Base-by-base conservation (phyloP, 306 rosid species). In the Macrotyloma uniflorum region DNA sequence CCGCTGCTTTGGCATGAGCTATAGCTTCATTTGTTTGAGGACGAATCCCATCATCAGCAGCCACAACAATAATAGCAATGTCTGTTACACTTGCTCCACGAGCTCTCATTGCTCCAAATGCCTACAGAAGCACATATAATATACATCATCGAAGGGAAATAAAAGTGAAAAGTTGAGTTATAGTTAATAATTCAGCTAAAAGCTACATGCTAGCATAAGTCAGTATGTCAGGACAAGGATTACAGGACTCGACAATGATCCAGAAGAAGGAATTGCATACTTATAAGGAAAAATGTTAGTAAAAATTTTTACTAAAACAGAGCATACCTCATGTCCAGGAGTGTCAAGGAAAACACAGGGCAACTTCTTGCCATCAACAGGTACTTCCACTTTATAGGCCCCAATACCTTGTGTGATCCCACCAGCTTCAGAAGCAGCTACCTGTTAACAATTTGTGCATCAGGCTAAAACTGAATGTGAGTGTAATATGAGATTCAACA, bases 41-140 rank as follows among this genome's bases (percentile, higher is more conserved):
- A 67, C 97, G 96, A 80, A 93, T 93, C 35, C 99, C 98, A 78
- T 95, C 99, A 84, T 95, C 99, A 55, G 98, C 99, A 78, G 99
- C 99, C 67, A 95, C 99, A 46, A 95, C 98, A 84, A 95, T 76
- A 67, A 95, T 88, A 62, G 91, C 98, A 80, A 95, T 93, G 81
- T 95, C 99, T 46, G 99, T 95, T 83, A 93, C 98, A 49, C 98
- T 93, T 76, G 99, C 93, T 74, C 99, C 99, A 72, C 99, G 98
- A 74, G 99, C 99, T 89, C 99, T 95, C 99, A 95, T 95, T 67
- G 99, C 99, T 79, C 99, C 99, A 87, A 95, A 95, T 49, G 99
- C 99, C 99, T 95, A 83, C 83, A 89, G 30, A 75, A 83, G 75
- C 8, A 28, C 78, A 82, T 67, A 71, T 62, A 83, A 65, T 62